Evolutionary conservation across 768 basidiomycete genomes (phyloP).

Genomic region (Auricularia cornea): DNA sequence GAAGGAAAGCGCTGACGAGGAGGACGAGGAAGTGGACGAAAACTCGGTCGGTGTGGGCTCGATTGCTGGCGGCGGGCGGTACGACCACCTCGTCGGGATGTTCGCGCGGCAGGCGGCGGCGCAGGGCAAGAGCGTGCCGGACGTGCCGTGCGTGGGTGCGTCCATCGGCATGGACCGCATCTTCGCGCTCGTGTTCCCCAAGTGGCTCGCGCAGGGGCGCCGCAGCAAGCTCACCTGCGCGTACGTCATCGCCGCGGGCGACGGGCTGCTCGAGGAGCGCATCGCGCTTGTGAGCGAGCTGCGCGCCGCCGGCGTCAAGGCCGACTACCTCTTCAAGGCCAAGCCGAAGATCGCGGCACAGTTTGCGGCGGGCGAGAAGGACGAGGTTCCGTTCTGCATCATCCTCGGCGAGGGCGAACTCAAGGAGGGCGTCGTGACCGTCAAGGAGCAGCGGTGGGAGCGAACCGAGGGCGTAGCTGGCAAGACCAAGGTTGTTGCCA

Average conservation of each 20-base stretch:
- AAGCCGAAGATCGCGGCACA: conserved; percentile 86
- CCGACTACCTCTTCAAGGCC: conserved; percentile 86
- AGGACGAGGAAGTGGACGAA: conserved; percentile 83
- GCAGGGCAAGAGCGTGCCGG: conserved; percentile 40
- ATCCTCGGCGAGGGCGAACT: conserved; percentile 87
- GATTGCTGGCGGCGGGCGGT: conserved; percentile 96
- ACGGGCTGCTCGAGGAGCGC: conserved; percentile 79
- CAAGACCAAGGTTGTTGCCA: conserved; percentile 42
- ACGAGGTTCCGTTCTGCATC: conserved; percentile 88
- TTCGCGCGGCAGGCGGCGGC: conserved; percentile 78
- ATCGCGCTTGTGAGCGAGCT: conserved; percentile 72
- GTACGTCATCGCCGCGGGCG: conserved; percentile 87
- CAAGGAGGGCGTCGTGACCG: conserved; percentile 72
- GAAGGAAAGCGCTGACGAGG: conserved; percentile 24
- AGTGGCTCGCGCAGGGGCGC: conserved; percentile 70
- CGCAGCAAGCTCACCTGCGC: conserved; percentile 89
- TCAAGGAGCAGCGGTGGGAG: conserved; percentile 89
- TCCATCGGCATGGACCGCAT: conserved; percentile 90
- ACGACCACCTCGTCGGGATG: conserved; percentile 90
- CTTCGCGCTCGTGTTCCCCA: conserved; percentile 84
- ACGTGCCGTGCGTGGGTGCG: conserved; percentile 84
- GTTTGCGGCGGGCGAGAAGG: conserved; percentile 83
- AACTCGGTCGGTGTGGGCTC: conserved; percentile 94
- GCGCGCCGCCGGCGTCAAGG: conserved; percentile 83
- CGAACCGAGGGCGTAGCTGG: conserved; percentile 62